Evolutionary conservation across 768 basidiomycete genomes (phyloP), one percentile per base, ranked within the genome.

Genomic region (Bullera alba): DNA sequence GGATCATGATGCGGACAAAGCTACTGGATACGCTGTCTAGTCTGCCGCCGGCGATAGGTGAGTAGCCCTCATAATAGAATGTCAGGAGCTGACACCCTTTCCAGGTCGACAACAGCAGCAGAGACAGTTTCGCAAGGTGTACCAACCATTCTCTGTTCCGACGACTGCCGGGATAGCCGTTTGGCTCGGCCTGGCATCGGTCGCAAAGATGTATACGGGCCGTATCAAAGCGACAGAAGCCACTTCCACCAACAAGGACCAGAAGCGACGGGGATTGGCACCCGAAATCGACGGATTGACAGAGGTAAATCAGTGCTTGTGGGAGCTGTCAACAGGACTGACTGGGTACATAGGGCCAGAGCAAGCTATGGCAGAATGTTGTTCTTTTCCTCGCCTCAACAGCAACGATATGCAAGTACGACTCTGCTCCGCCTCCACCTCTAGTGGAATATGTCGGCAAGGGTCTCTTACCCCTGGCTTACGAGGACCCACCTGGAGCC

Each of bases 301-400:
- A 28, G 65, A 65, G 48, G 65, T 67, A 25, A 39, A 60, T 50
- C 6, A 3, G 17, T n/a, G 27, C 17, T 4, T 27, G 44, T 3
- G 32, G 25, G 26, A 46, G 27, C 21, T 46, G 16, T 23, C 16
- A 38, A 3, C 3, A 19, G 32, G 32, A 22, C 35, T 22, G 6
- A 12, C 21, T 25, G 35, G 8, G 44, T 17, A 17, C 27, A 15
- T 46, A 88, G 86, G 86, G 87, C 17, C 78, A 81, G 57, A 79
- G 82, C 35, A 79, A 77, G 30, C 85, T 88, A 58, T 95, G 90
- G 89, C 83, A 86, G 61, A 88, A 91, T 64, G 74, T 88, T 12
- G 83, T 85, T 0, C 73, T 88, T 21, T 87, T 85, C 71, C 75
- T 92, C 32, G 81, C 86, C 3, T 80, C 85, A 0, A 77, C 83